Evolutionary conservation across 75 land plant genomes (phyloP).

Genomic region (Gnetum montanum): DNA sequence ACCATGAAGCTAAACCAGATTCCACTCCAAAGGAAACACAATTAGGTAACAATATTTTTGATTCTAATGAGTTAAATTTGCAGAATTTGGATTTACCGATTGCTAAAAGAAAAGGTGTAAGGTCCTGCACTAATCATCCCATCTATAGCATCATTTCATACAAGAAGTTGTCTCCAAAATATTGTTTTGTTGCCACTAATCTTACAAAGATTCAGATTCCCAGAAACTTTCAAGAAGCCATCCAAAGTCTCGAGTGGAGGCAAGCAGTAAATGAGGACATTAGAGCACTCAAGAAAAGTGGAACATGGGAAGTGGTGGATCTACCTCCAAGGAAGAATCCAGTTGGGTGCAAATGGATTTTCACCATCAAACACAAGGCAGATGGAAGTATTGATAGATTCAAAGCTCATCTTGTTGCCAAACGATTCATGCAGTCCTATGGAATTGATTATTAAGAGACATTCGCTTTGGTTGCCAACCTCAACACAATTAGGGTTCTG

Average conservation of each 20-base stretch:
- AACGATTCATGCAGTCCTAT: neutral
- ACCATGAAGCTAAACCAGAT: too few species aligned
- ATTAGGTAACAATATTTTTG: too few species aligned
- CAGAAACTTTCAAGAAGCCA: neutral
- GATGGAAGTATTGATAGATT: neutral
- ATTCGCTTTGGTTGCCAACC: slow-evolving; percentile 14
- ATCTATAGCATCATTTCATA: too few species aligned
- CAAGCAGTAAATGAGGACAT: neutral
- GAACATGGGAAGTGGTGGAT: neutral
- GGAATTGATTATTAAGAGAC: slow-evolving; percentile 4
- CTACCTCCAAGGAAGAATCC: neutral
- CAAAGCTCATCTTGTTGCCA: neutral
- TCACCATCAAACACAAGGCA: neutral
- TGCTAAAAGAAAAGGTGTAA: too few species aligned
- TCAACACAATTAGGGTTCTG: slow-evolving; percentile 1
- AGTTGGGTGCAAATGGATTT: neutral
- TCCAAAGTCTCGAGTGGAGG: neutral
- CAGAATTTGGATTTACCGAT: too few species aligned
- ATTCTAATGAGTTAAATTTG: too few species aligned
- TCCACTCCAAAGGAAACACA: too few species aligned
- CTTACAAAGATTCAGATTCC: too few species aligned
- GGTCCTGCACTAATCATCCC: too few species aligned
- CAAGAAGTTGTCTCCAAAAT: too few species aligned
- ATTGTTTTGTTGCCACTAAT: too few species aligned
- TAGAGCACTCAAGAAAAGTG: neutral